Evolutionary conservation across 1,284 basidiomycete species (phyloP).

Genomic region (Ustilago loliicola): DNA sequence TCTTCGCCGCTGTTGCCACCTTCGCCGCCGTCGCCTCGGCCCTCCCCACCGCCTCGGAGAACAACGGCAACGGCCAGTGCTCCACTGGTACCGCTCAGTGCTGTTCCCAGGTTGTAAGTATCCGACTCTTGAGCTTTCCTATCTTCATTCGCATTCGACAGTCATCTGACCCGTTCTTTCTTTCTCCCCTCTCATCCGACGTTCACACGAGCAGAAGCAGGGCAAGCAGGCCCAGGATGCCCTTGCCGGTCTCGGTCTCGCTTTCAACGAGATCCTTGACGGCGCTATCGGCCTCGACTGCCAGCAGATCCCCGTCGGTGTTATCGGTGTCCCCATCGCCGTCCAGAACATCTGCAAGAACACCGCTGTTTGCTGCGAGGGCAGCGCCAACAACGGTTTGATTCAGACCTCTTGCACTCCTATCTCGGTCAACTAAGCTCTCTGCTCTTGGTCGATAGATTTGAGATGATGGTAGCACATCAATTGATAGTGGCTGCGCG

Average conservation of each 20-base stretch:
- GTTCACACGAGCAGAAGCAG: constrained; percentile 38
- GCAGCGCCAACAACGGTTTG: constrained; percentile 55
- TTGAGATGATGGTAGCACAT: too few relatives aligned
- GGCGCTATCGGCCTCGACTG: constrained; percentile 56
- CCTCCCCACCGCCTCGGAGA: constrained; percentile 27
- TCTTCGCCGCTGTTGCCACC: constrained; percentile 52
- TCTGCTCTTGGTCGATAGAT: background rate
- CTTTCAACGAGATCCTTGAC: constrained; percentile 49
- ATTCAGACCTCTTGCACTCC: constrained; percentile 58
- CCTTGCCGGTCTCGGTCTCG: constrained; percentile 55
- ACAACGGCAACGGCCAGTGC: constrained; percentile 54
- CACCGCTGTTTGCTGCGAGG: constrained; percentile 51
- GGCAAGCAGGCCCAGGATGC: constrained; percentile 50
- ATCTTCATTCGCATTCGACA: background rate
- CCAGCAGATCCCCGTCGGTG: constrained; percentile 48
- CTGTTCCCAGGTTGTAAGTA: constrained; percentile 51
- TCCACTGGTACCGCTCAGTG: constrained; percentile 51
- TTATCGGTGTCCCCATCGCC: constrained; percentile 25
- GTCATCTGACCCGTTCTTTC: constrained; percentile 17
- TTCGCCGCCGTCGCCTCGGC: constrained; percentile 53
- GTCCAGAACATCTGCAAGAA: constrained; percentile 56
- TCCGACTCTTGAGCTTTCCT: background rate
- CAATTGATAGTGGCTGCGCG: too few relatives aligned
- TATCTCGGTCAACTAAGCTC: constrained; percentile 53
- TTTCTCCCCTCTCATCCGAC: background rate